A percentile compares a stretch with the other conserved stretches of the same genome.
These are phyloP conservation scores for Sarocladiaceae sp. DNA, from an alignment of 2,329 filamentous ascomycete genomes.

Conservation along the genomic window DNA sequence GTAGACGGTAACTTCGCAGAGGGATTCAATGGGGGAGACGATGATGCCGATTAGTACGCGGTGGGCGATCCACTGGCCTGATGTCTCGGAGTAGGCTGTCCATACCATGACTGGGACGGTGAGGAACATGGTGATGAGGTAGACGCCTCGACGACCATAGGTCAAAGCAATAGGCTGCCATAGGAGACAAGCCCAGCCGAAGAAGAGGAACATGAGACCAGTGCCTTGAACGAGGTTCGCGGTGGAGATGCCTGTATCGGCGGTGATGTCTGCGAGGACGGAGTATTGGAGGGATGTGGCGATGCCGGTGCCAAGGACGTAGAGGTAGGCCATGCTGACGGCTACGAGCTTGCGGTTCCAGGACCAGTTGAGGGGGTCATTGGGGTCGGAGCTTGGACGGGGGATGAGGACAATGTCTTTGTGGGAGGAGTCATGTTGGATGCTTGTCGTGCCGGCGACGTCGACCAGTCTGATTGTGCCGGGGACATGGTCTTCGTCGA, in stretches of 20 bases:
- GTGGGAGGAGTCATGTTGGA: slow-evolving; percentile 23
- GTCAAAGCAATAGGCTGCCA: slow-evolving; percentile 49
- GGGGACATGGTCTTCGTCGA: slow-evolving; percentile 20
- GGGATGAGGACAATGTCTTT: slow-evolving; percentile 46
- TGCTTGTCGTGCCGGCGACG: slow-evolving; percentile 26
- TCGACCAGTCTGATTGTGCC: slow-evolving; percentile 38
- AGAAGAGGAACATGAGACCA: slow-evolving; percentile 47
- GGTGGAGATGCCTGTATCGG: slow-evolving; percentile 39
- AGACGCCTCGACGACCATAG: slow-evolving; percentile 46
- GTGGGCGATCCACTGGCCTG: slow-evolving; percentile 22
- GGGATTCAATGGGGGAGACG: slow-evolving; percentile 24
- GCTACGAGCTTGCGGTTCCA: slow-evolving; percentile 44
- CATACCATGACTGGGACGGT: slow-evolving; percentile 28
- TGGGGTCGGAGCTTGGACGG: slow-evolving; percentile 46
- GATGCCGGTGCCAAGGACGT: slow-evolving; percentile 51
- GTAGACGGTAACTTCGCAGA: slow-evolving; percentile 26
- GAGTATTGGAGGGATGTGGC: slow-evolving; percentile 52
- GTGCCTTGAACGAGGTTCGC: slow-evolving; percentile 44
- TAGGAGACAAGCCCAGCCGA: slow-evolving; percentile 46
- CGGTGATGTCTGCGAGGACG: slow-evolving; percentile 44
- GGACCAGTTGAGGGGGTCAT: slow-evolving; percentile 50
- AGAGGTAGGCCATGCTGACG: slow-evolving; percentile 45
- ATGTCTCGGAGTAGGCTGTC: slow-evolving; percentile 20
- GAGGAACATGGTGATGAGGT: slow-evolving; percentile 34
- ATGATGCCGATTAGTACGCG: slow-evolving; percentile 24